phyloP scores from a whole-genome alignment of 1,284 basidiomycete genomes.

The Cutaneotrichosporon mucoides region DNA sequence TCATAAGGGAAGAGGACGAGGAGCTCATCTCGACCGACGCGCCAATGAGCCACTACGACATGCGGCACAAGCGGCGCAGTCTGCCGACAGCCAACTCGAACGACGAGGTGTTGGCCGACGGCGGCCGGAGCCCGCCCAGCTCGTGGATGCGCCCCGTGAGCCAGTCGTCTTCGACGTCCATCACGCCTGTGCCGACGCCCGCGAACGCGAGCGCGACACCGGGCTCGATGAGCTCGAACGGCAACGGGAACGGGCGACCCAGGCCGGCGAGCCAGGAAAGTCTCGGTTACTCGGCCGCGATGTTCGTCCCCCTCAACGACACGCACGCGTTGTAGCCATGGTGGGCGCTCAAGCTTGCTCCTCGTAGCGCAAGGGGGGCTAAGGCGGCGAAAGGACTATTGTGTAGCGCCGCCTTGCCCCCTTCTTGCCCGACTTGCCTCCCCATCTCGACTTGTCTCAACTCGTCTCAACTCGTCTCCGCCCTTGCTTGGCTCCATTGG shows the following conservation, averaged over 20 bases:
- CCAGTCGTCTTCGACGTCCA: neutral
- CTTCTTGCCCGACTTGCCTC: no score
- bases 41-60: neutral
- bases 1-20: conserved; percentile 4
- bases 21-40: neutral
- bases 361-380: no score
- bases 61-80: neutral
- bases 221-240: no score
- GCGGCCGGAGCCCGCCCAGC: neutral
- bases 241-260: neutral
- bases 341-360: no score
- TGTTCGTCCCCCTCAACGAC: conserved; percentile 8
- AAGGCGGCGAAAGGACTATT: no score
- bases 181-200: neutral
- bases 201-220: neutral
- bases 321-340: no score
- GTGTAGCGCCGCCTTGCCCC: no score
- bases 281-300: conserved; percentile 1
- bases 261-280: neutral
- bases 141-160: neutral
- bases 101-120: neutral
- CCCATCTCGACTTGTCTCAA: neutral
- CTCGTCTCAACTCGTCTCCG: neutral
- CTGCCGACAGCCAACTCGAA: neutral
- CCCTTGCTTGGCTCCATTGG: no score